Base-by-base conservation (phyloP, 1,284 basidiomycete genomes). In the Irpex rosettiformis region DNA sequence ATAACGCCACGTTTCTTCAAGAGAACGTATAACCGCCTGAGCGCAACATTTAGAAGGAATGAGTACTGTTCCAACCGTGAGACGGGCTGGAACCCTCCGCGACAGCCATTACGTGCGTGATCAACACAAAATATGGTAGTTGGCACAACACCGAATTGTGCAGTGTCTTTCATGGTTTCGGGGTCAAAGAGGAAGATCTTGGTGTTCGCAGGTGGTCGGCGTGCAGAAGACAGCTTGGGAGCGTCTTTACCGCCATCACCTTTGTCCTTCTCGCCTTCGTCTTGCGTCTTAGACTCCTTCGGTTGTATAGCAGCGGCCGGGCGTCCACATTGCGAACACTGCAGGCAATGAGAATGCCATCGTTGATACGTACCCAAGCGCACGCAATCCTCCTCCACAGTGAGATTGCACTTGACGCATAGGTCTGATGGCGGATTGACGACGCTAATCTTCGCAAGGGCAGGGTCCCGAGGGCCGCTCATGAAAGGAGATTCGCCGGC, bases 31-130 rank as follows among this genome's bases (percentile, higher is more conserved):
- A 99, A 78, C 67, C 96, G 84, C 64, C 96, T 84, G 57, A 99
- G 80, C 3, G 96, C 97, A 18, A 99, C 97, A 67, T 98, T 96
- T 56, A 99, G 78, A 61, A 99, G 75, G 79, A 97, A 99, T 0
- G 97, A 93, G 73, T 98, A 99, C 72, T 99, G 96, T 77, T 99
- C 96, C 65, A 99, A 77, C 61, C 96, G 82, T 55, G 96, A 94
- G 16, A 98, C 96, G 13, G 91, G 82, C 70, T 93, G 89, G 75
- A 99, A 98, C 7, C 95, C 95, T 21, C 76, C 68, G 51, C 86
- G 77, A 65, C 88, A 91, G 2, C 80, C 80, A 56, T 70, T 69
- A 69, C 84, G 85, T 42, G 81, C 88, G 76, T 91, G 93, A n/a
- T 89, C 85, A 6, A 80, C 82, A 73, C 96, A 98, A 64, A 86